These are phyloP conservation scores for Tylopilus cervinicoccineus DNA, from an alignment of 768 basidiomycete species.

Conservation along the genomic window DNA sequence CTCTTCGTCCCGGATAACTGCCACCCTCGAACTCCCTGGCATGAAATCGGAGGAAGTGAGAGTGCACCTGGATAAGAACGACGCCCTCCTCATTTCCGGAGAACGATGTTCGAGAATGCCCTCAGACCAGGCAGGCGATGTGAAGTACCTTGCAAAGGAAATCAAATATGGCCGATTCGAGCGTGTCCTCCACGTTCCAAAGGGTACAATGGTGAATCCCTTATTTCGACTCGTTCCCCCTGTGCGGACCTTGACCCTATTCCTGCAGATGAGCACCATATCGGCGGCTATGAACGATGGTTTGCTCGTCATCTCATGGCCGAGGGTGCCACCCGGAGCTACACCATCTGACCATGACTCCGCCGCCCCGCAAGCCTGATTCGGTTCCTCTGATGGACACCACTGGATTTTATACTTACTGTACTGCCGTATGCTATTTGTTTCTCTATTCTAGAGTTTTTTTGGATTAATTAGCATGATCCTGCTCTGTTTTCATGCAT, in stretches of 20 bases:
- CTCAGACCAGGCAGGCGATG: constrained; percentile 14
- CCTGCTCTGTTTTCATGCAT: background rate
- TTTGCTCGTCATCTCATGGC: constrained; percentile 39
- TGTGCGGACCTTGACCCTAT: background rate
- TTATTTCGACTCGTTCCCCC: background rate
- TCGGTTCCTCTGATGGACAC: background rate
- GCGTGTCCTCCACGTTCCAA: constrained; percentile 34
- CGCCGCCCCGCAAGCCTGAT: background rate
- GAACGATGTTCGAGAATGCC: constrained; percentile 21
- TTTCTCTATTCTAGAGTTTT: background rate
- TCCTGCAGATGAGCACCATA: constrained; percentile 32
- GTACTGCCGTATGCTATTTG: constrained; percentile 8
- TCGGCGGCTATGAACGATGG: constrained; percentile 39
- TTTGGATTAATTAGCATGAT: constrained; percentile 11
- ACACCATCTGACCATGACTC: constrained; percentile 10
- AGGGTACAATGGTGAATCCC: constrained; percentile 33
- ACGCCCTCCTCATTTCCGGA: constrained; percentile 33
- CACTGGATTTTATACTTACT: background rate
- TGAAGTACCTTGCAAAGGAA: constrained; percentile 32
- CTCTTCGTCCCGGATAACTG: constrained; percentile 28
- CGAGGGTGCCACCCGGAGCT: constrained; percentile 21
- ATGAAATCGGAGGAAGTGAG: constrained; percentile 33
- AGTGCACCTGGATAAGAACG: constrained; percentile 31
- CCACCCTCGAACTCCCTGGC: constrained; percentile 39
- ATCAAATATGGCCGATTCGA: constrained; percentile 39